Base-by-base conservation (phyloP, 805 yeast genomes). In the Candida maris region DNA sequence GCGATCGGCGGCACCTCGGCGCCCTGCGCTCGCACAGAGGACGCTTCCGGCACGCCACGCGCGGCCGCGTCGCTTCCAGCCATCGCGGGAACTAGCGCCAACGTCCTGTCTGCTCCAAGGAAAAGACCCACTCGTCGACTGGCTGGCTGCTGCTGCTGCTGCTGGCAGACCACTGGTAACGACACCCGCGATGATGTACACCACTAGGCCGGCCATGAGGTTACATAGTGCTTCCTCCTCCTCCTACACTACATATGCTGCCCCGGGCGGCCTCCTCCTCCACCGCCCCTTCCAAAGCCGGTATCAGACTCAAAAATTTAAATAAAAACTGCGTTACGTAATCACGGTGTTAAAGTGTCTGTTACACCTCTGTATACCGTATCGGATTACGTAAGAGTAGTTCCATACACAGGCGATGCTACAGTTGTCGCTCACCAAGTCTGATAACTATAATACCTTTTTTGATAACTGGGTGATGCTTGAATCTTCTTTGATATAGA, bases 1-100 rank as follows among this genome's bases (percentile, higher is more conserved):
- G 35, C 12, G 13, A 37, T 35, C n/a, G 44, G 31, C 17, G 31
- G 31, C 12, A 22, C 24, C 9, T 22, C 12, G 9, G 12, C 7
- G 15, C 30, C 24, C 12, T 30, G 12, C 10, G 36, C 22, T 21
- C 27, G 23, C 10, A n/a, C n/a, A n/a, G n/a, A n/a, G n/a, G n/a
- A n/a, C n/a, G n/a, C n/a, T n/a, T n/a, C n/a, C n/a, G n/a, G n/a
- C n/a, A n/a, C n/a, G n/a, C n/a, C n/a, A n/a, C n/a, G n/a, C n/a
- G 39, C n/a, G 4, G 23, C 14, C 16, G 9, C 17, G 12, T 18
- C 17, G 5, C 20, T 5, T 13, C 21, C 16, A 26, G 18, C n/a
- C n/a, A 19, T 6, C 19, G 5, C 17, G 19, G n/a, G 24, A 22
- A 22, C 24, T 12, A 22, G 10, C 24, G 12, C 24, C 24, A 22